Evolutionary conservation across 2,329 filamentous ascomycete species (phyloP).

Genomic region (Spiromastix sp.): DNA sequence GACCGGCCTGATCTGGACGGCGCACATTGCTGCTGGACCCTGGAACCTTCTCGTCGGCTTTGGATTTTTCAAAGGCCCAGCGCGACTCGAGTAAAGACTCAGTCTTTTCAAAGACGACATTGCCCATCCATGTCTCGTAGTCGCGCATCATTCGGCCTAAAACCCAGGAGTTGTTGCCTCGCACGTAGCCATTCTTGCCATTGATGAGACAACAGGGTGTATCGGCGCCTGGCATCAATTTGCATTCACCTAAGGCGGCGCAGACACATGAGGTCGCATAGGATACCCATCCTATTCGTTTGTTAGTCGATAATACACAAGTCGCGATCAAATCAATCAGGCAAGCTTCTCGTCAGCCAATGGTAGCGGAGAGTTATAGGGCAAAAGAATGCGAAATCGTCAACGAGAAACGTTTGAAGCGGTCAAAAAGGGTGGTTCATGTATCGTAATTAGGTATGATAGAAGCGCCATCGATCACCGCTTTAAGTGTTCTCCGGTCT

Average conservation of each 20-base stretch:
- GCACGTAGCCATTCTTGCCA: conserved; percentile 22
- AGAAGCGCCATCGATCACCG: not conserved
- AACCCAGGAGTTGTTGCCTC: conserved; percentile 34
- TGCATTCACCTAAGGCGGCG: conserved; percentile 22
- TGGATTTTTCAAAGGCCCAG: conserved; percentile 5
- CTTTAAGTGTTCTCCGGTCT: not conserved
- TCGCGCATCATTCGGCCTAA: conserved; percentile 35
- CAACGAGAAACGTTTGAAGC: too few relatives aligned
- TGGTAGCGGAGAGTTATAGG: too few relatives aligned
- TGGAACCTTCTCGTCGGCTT: not conserved
- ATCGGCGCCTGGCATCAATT: conserved; percentile 28
- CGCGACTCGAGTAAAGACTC: conserved; percentile 14
- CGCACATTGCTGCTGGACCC: not conserved
- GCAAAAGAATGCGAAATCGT: too few relatives aligned
- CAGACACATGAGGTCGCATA: conserved; percentile 24
- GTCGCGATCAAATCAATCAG: not conserved
- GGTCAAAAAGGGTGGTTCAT: too few relatives aligned
- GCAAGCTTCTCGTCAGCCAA: too few relatives aligned
- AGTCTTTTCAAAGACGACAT: not conserved
- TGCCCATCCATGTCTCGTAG: conserved; percentile 20
- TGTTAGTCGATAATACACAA: not conserved
- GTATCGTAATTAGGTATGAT: too few relatives aligned
- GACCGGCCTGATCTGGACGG: conserved; percentile 2
- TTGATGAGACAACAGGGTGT: conserved; percentile 12
- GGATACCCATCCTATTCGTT: conserved; percentile 26